Conservation (phyloP, 106 monocot genomes). For the Ottelia alismoides region DNA sequence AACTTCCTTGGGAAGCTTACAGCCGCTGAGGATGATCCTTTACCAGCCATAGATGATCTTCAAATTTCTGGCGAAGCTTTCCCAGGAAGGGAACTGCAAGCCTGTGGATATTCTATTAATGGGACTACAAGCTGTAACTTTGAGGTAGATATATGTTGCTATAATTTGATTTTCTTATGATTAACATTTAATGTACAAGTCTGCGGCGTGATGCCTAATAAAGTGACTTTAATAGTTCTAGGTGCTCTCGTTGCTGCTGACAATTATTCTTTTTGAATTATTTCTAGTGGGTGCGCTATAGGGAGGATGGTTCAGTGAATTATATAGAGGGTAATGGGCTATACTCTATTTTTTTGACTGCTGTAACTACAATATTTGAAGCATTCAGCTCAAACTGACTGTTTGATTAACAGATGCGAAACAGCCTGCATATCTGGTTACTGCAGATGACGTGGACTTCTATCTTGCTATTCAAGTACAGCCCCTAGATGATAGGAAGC, state of each 20-base stretch:
- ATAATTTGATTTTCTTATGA: too few species aligned
- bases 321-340: constrained; percentile 19
- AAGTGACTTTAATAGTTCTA: too few species aligned
- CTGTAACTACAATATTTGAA: neutral
- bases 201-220: too few species aligned
- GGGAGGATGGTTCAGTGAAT: constrained; percentile 26
- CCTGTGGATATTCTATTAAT: constrained; percentile 79
- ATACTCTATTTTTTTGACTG: neutral
- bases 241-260: too few species aligned
- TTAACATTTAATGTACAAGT: too few species aligned
- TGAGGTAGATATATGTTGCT: constrained; percentile 3
- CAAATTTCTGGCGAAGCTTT: constrained; percentile 93
- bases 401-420: constrained; percentile 10
- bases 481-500: constrained; percentile 23
- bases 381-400: neutral
- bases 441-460: constrained; percentile 27
- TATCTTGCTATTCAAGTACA: constrained; percentile 26
- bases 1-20: too few species aligned
- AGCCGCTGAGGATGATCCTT: constrained; percentile 74
- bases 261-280: constrained; percentile 1
- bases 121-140: constrained; percentile 97
- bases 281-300: constrained; percentile 19
- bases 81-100: constrained; percentile 87
- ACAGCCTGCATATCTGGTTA: constrained; percentile 22
- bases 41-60: constrained; percentile 85